Conservation (phyloP, 352 stramenopile genomes). For the Pythium phragmiticola region DNA sequence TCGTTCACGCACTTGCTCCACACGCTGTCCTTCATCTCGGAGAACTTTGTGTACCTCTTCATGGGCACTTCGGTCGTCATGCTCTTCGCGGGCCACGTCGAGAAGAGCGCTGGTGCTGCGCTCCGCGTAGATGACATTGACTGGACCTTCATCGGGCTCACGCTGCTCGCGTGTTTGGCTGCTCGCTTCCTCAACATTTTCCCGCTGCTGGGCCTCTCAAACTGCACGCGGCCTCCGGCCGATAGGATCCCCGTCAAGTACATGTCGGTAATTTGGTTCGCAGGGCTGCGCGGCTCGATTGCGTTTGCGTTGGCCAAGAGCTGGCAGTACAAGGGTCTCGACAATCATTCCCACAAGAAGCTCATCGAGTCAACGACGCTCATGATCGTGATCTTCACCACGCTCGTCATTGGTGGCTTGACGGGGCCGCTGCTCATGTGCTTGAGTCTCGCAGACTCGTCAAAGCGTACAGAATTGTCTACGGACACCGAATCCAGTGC, state of each 20-base stretch:
- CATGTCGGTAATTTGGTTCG: constrained; percentile 91
- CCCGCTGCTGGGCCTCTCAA: constrained; percentile 69
- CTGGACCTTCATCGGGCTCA: constrained; percentile 79
- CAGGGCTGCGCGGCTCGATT: constrained; percentile 92
- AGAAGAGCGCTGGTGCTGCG: constrained; percentile 51
- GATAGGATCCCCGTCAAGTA: constrained; percentile 71
- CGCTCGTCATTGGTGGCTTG: constrained; percentile 74
- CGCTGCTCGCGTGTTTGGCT: constrained; percentile 64
- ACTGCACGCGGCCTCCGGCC: constrained; percentile 48
- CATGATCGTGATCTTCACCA: constrained; percentile 87
- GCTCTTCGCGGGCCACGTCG: constrained; percentile 71
- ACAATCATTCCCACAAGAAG: constrained; percentile 68
- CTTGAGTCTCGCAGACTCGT: constrained; percentile 38
- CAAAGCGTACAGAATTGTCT: constrained; percentile 14
- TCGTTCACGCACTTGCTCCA: constrained; percentile 85
- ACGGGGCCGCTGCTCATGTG: constrained; percentile 66
- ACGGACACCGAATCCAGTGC: constrained; percentile 26
- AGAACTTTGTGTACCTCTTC: constrained; percentile 86
- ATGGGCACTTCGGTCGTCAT: constrained; percentile 86
- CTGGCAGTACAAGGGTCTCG: constrained; percentile 74
- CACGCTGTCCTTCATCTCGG: constrained; percentile 75
- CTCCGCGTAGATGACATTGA: constrained; percentile 80
- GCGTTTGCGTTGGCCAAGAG: constrained; percentile 90
- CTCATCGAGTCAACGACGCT: constrained; percentile 86
- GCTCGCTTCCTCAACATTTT: constrained; percentile 80